Evolutionary conservation across 306 rosid genomes (phyloP), one percentile per base, ranked within the genome.

Genomic region (Luffa acutangula): DNA sequence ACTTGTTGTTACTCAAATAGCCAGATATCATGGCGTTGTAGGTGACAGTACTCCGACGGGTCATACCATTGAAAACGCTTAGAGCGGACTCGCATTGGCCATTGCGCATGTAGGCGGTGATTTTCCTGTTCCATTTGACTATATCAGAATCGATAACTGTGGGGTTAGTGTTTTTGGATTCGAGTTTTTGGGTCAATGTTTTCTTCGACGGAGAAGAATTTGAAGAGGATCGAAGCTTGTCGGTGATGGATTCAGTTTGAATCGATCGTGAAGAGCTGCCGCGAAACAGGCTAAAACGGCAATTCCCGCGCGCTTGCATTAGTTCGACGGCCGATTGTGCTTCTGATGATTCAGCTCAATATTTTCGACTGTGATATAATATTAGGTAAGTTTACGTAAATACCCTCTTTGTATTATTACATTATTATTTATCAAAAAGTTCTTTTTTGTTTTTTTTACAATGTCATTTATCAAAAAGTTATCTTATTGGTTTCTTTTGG

Each of bases 21-120:
- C 97, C 94, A 21, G 92, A 89, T 41, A 93, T 87, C 97, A 93
- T 89, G 73, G 89, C 86, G 41, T 89, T 93, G 89, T 89, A 87
- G 3, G 94, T 88, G 34, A 91, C 90, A 0, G 93, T 82, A 66
- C 87, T 93, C 73, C 92, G 91, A 54, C 88, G 84, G 4, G 91
- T 91, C 93, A 93, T 93, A 58, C 85, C 13, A 51, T 87, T 75
- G 83, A 93, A 91, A 57, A 89, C 83, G 17, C 52, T 82, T 37
- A 91, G 83, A n/a, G 96, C 94, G 9, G 87, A 83, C 34, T 87
- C 87, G 75, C 92, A 93, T 65, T 78, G 81, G 58, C 97, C 90
- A 48, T 75, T 81, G 84, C 96, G 96, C 97, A 93, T 93, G 84
- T 86, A 86, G 76, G 85, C 76, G 25, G 92, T 87, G 69, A 93